Evolutionary conservation across 2,329 filamentous ascomycete species (phyloP).

Genomic region (Aspergillus melleus): DNA sequence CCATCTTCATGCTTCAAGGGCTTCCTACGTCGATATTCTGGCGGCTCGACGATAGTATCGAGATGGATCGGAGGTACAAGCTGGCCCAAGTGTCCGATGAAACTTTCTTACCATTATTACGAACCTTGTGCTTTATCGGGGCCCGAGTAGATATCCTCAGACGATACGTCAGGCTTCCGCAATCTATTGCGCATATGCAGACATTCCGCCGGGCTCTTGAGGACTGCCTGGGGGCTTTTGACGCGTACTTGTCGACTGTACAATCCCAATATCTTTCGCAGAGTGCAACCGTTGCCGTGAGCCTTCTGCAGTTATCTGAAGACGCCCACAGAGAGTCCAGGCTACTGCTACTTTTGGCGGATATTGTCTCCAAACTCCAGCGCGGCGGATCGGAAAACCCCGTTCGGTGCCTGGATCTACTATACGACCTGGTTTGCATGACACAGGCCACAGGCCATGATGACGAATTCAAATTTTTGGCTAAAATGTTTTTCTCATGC

Average conservation of each 20-base stretch:
- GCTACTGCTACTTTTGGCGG: conserved; percentile 61
- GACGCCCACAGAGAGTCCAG: conserved; percentile 57
- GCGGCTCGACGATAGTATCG: conserved; percentile 35
- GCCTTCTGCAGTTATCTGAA: conserved; percentile 62
- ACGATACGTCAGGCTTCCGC: conserved; percentile 47
- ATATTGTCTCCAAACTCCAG: conserved; percentile 61
- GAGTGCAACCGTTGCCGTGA: conserved; percentile 59
- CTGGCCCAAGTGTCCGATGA: conserved; percentile 34
- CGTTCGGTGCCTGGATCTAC: conserved; percentile 74
- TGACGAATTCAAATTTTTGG: conserved; percentile 62
- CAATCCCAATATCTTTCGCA: conserved; percentile 63
- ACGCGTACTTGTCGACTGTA: conserved; percentile 57
- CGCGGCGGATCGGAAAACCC: conserved; percentile 47
- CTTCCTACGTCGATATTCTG: conserved; percentile 71
- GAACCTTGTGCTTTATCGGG: conserved; percentile 51
- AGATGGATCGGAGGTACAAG: conserved; percentile 40
- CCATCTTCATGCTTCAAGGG: conserved; percentile 81
- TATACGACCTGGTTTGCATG: conserved; percentile 69
- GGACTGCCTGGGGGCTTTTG: conserved; percentile 58
- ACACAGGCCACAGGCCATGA: conserved; percentile 70
- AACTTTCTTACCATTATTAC: conserved; percentile 33
- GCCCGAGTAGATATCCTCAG: conserved; percentile 50
- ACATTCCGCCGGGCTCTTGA: conserved; percentile 68
- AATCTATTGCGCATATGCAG: conserved; percentile 63
- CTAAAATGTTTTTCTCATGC: conserved; percentile 73